Percentiles rank a stretch among this genome's conserved stretches.
These are phyloP conservation scores for Kwoniella sp. DNA, from an alignment of 768 basidiomycete genomes.

Conservation along the genomic window DNA sequence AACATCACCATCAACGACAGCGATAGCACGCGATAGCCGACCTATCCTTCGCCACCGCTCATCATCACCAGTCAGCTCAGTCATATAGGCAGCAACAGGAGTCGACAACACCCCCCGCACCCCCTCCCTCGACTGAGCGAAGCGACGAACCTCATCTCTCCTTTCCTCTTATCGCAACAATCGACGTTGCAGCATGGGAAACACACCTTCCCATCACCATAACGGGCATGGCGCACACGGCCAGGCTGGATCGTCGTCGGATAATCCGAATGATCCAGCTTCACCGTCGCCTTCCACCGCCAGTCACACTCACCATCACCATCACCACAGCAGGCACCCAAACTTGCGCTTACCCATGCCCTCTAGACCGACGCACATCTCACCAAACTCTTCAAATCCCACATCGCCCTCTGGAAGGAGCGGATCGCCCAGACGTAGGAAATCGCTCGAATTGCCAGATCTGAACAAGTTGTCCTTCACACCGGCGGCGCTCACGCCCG, in stretches of 20 bases:
- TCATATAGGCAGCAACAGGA: no score
- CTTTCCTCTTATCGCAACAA: no score
- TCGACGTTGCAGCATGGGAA: slow-evolving; percentile 35
- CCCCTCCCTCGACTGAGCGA: no score
- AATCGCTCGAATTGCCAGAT: slow-evolving; percentile 56
- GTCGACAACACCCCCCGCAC: no score
- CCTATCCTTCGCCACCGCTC: no score
- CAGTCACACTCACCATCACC: slow-evolving; percentile 3
- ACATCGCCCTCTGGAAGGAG: slow-evolving; percentile 39
- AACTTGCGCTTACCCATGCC: slow-evolving; percentile 49
- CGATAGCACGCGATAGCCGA: no score
- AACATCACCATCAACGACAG: no score
- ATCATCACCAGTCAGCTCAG: no score
- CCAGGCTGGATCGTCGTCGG: background rate
- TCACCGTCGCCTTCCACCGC: slow-evolving; percentile 12
- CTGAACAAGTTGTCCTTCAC: slow-evolving; percentile 55
- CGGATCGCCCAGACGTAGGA: slow-evolving; percentile 49
- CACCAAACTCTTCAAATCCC: slow-evolving; percentile 48
- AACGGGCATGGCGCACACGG: slow-evolving; percentile 3
- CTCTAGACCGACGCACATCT: slow-evolving; percentile 38
- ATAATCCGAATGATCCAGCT: slow-evolving; percentile 2
- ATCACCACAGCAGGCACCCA: slow-evolving; percentile 22
- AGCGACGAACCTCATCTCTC: no score
- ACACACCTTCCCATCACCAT: slow-evolving; percentile 37
- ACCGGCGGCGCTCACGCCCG: slow-evolving; percentile 47